Base-by-base conservation (phyloP, 495 filamentous ascomycete genomes). In the Barbatosphaeria neglecta region DNA sequence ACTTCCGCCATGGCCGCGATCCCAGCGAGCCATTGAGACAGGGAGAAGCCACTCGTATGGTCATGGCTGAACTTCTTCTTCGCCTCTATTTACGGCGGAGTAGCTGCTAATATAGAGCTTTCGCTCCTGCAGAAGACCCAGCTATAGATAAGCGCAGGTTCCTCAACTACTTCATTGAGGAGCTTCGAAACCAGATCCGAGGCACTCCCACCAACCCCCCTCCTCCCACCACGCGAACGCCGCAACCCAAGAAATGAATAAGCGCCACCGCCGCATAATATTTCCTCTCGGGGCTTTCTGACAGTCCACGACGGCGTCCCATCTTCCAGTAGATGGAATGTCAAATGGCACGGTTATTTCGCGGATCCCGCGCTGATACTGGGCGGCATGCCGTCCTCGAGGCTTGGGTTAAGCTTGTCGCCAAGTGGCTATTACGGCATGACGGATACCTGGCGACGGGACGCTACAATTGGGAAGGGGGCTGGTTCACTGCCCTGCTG, bases 31-130 rank as follows among this genome's bases (percentile, higher is more conserved):
- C 68, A 22, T 35, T 72, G 9, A 52, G 60, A 11, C 61, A 53
- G 15, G 68, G 68, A 19, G 68, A 72, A 38, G 68, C 68, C 18
- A 68, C 67, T 24, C 60, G 61, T 64, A 47, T 18, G 46, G 41
- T 33, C 20, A 19, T 20, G 11, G n/a, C 22, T 9, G n/a, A 15
- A 24, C n/a, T 13, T 0, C 40, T 18, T n/a, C 17, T 6, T 6
- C 4, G 17, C n/a, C n/a, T n/a, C n/a, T n/a, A n/a, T n/a, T n/a
- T n/a, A n/a, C n/a, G n/a, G n/a, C n/a, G n/a, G n/a, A n/a, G n/a
- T n/a, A n/a, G n/a, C n/a, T n/a, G n/a, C n/a, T n/a, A n/a, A n/a
- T n/a, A n/a, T n/a, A n/a, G n/a, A n/a, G 42, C 35, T 48, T 19
- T 45, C 25, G 3, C 45, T 20, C 0, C 38, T 43, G 31, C 31